These are phyloP conservation scores for Talaromyces sp. DNA, from an alignment of 2,329 filamentous ascomycete species.

Conservation along the genomic window DNA sequence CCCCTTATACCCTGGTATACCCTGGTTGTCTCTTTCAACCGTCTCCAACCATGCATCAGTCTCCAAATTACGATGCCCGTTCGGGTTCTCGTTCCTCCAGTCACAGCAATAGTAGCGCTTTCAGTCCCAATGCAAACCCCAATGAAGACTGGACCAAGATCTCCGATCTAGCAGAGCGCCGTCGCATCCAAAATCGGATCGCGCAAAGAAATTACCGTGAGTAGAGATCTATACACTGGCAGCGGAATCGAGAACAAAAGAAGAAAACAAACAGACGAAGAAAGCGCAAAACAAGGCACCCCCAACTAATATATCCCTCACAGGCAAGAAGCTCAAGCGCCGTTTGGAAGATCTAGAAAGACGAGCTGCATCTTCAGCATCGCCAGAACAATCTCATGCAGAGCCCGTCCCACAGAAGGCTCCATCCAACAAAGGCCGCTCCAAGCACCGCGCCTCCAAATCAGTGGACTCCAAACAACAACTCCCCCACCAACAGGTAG, in stretches of 20 bases:
- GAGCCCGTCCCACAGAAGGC: conserved; percentile 49
- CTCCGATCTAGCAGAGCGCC: conserved; percentile 89
- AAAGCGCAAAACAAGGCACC: background rate
- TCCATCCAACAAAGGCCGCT: conserved; percentile 26
- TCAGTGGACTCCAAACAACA: conserved; percentile 27
- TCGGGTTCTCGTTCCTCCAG: conserved; percentile 61
- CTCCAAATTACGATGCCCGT: conserved; percentile 30
- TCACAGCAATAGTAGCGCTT: conserved; percentile 87
- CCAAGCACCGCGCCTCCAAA: conserved; percentile 31
- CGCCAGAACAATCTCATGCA: conserved; percentile 61
- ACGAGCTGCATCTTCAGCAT: conserved; percentile 63
- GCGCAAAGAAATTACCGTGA: conserved; percentile 95
- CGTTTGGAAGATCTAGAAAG: conserved; percentile 66
- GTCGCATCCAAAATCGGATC: conserved; percentile 95
- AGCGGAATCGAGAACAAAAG: background rate
- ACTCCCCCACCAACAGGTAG: conserved; percentile 22
- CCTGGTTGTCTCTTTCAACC: conserved; percentile 5
- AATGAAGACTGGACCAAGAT: conserved; percentile 99
- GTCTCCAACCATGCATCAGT: conserved; percentile 35
- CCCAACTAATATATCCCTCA: background rate
- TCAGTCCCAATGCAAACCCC: conserved; percentile 89
- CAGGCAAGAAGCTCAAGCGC: conserved; percentile 70
- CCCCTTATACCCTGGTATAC: background rate
- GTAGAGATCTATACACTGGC: conserved; percentile 35
- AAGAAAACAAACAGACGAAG: background rate